phyloP scores from a whole-genome alignment of 1,284 basidiomycete genomes.

The Earliella scabrosa region DNA sequence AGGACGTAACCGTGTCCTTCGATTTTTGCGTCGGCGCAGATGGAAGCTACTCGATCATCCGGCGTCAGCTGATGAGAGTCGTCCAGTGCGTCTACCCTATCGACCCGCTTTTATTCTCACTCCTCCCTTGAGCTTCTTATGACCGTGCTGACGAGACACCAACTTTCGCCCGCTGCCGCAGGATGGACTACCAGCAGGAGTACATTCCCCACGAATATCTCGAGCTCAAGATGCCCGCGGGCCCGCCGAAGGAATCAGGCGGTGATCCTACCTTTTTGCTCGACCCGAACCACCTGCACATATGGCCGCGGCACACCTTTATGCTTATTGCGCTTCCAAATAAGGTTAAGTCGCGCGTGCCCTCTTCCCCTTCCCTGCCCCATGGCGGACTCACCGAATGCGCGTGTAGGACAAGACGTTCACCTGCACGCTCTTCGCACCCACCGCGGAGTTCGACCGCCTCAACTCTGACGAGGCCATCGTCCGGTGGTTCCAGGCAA shows the following conservation, averaged over 20 bases:
- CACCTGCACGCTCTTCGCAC: slow-evolving; percentile 93
- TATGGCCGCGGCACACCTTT: slow-evolving; percentile 98
- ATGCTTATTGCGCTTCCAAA: slow-evolving; percentile 99
- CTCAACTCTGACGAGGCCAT: slow-evolving; percentile 65
- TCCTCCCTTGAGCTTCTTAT: slow-evolving; percentile 19
- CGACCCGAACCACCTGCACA: slow-evolving; percentile 96
- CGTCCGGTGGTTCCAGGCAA: slow-evolving; percentile 76
- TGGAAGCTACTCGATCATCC: slow-evolving; percentile 86
- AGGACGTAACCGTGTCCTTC: slow-evolving; percentile 59
- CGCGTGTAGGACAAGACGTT: slow-evolving; percentile 76
- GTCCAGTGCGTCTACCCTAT: slow-evolving; percentile 62
- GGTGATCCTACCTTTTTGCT: slow-evolving; percentile 77
- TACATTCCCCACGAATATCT: slow-evolving; percentile 97
- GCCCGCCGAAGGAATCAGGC: slow-evolving; percentile 50
- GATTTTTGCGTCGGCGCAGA: slow-evolving; percentile 90
- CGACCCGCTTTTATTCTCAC: slow-evolving; percentile 11
- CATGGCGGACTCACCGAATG: slow-evolving; percentile 28
- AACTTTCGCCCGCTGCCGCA: slow-evolving; percentile 41
- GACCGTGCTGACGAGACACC: slow-evolving; percentile 15
- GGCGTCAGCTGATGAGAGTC: slow-evolving; percentile 88
- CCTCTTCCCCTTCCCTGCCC: slow-evolving; percentile 30
- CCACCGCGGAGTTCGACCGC: slow-evolving; percentile 76
- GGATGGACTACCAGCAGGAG: slow-evolving; percentile 93
- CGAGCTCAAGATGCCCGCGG: slow-evolving; percentile 94
- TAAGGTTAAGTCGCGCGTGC: slow-evolving; percentile 58